These are phyloP conservation scores for Rhododendron ferrugineum DNA, from an alignment of 148 eudicot genomes.

Conservation along the genomic window DNA sequence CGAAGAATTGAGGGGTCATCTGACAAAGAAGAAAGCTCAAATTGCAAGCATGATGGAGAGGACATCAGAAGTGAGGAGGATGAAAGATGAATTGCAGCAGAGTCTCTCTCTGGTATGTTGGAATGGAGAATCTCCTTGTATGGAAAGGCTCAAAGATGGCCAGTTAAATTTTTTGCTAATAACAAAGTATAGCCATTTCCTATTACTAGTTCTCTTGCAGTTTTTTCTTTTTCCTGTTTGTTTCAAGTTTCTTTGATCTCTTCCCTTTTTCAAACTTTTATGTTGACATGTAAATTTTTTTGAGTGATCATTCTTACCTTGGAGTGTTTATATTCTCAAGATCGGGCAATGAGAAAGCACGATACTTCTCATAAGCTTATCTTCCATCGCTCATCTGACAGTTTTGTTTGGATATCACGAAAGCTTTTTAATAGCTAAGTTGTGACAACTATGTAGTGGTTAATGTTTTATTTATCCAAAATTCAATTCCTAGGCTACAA, in stretches of 20 bases:
- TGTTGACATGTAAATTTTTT: not conserved
- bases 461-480: not conserved
- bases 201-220: not conserved
- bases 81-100: constrained; percentile 60
- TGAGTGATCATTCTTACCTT: not conserved
- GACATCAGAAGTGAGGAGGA: constrained; percentile 53
- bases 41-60: constrained; percentile 50
- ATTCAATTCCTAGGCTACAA: constrained; percentile 50
- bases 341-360: not conserved
- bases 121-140: not conserved
- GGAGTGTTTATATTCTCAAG: not conserved
- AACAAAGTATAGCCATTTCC: not conserved
- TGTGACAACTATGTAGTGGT: not conserved
- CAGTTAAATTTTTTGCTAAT: not conserved
- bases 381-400: not conserved
- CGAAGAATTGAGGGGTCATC: constrained; percentile 44
- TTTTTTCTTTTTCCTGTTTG: not conserved
- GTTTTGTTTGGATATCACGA: not conserved
- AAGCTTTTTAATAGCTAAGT: not conserved
- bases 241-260: not conserved
- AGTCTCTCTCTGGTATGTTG: constrained; percentile 51
- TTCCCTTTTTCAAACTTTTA: not conserved
- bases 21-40: constrained; percentile 54
- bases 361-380: not conserved
- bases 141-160: not conserved